Evolutionary conservation across 2,329 filamentous ascomycete species (phyloP), one percentile per base, ranked within the genome.

Genomic region (Beauveria sp.): DNA sequence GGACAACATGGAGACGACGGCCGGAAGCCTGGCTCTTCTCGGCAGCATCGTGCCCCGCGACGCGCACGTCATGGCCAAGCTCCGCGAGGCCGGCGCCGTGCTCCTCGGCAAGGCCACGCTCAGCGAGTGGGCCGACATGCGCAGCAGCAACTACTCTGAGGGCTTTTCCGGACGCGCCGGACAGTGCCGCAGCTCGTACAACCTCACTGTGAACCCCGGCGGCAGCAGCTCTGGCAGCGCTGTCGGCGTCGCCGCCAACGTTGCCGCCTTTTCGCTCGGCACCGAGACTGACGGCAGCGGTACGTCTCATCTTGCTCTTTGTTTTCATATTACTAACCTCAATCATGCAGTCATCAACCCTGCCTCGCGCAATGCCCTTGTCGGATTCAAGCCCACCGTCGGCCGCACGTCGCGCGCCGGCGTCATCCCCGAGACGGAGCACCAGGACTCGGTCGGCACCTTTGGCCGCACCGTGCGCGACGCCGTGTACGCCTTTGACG

Each of bases 361-460:
- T 0, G 88, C 89, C 1, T 83, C 88, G 70, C 77, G 87, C 5
- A 90, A 89, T 68, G 81, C 79, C 2, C 70, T 92, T 2, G 87
- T 91, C 1, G 89, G 89, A 3, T 82, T 92, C 71, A 92, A 91
- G 73, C 88, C 89, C 1, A 91, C 88, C 1, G 86, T 91, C 6
- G 89, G 89, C 0, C 72, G 90, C 56, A 90, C 87, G 0, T 90
- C 88, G 9, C 77, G 87, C 18, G 78, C 75, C 22, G 84, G 80
- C 20, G 80, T 87, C 31, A 80, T 92, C 40, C 89, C 89, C 0
- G 87, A 88, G 68, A 83, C 80, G 12, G 75, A 82, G 61, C 83
- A 89, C 67, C 86, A 89, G 67, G 89, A 92, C 67, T 86, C 83
- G 0, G 82, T 91, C 0, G 89, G 89, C 2, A 77, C 81, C 0